Evolutionary conservation across 768 basidiomycete species (phyloP), one percentile per base, ranked within the genome.

Genomic region (Amanita pseudoporphyria): DNA sequence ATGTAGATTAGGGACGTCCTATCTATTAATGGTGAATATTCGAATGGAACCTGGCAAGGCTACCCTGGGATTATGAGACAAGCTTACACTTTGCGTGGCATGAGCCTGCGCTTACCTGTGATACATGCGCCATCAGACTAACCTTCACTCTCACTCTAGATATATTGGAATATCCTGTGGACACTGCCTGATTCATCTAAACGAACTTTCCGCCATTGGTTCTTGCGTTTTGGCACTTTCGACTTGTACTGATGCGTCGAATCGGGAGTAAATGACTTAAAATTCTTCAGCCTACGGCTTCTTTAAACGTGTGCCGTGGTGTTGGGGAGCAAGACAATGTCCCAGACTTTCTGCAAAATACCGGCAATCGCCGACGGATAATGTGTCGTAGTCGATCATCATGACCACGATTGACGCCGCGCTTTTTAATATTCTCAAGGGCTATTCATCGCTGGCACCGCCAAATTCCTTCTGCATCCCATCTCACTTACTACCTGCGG

Each of bases 391-490:
- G n/a, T n/a, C n/a, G n/a, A 16, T 4, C 16, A 12, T 18, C 36
- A 52, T 49, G 43, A 45, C 31, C 22, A 35, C 31, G 16, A 60
- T 71, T 49, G 57, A 63, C 47, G 42, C 40, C 48, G 72, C 64
- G 44, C 61, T 72, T 9, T 73, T 77, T 52, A 53, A 63, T 14
- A 53, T 85, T 24, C 60, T 83, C 45, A 70, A 69, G 21, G 67
- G 63, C 47, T 86, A 80, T 58, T 74, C 75, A 21, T 65, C 76
- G 18, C 70, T 87, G 24, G 59, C 63, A 26, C 69, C 78, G 7
- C 65, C 73, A 3, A 71, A 66, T 13, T 53, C 52, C 3, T 54
- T 84, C 4, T 26, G 49, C 6, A 68, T 77, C 53, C 79, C 82
- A 1, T 42, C 53, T 0, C 43, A 69, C 14, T 44, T 72, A 2